Evolutionary conservation across 345 rosid species (phyloP).

Genomic region (Erysimum cheiranthoides): DNA sequence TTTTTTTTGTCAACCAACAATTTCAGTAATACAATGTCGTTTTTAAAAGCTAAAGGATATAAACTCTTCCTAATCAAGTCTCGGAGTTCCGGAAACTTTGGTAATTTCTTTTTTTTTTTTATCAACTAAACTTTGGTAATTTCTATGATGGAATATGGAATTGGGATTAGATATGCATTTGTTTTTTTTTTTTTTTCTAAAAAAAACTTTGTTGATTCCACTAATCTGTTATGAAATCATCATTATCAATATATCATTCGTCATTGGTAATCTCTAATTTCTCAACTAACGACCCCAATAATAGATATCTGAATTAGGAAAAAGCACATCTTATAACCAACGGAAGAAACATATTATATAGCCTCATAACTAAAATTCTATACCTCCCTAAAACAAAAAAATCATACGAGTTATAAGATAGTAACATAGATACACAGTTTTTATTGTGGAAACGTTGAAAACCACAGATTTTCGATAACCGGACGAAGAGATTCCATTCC

Average conservation of each 20-base stretch:
- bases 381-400: conserved; percentile 31
- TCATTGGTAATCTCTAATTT: neutral
- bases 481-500: conserved; percentile 16
- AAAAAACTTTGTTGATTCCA: too few relatives aligned
- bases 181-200: too few relatives aligned
- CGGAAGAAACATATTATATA: neutral
- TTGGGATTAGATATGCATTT: too few relatives aligned
- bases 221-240: conserved; percentile 9
- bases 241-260: too few relatives aligned
- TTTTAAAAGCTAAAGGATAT: too few relatives aligned
- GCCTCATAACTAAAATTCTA: conserved; percentile 18
- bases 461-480: conserved; percentile 34
- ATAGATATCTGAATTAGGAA: neutral
- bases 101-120: too few relatives aligned
- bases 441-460: conserved; percentile 17
- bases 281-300: neutral
- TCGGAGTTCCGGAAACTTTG: too few relatives aligned
- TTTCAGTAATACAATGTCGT: too few relatives aligned
- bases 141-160: too few relatives aligned
- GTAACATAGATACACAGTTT: conserved; percentile 15
- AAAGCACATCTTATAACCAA: neutral
- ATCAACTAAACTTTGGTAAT: too few relatives aligned
- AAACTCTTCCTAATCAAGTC: too few relatives aligned
- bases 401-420: neutral
- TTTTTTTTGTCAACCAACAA: too few relatives aligned